Percentiles rank a stretch among this genome's conserved stretches.
Evolutionary conservation across 2,329 filamentous ascomycete genomes (phyloP).

Genomic region (Fusarium austroafricanum): DNA sequence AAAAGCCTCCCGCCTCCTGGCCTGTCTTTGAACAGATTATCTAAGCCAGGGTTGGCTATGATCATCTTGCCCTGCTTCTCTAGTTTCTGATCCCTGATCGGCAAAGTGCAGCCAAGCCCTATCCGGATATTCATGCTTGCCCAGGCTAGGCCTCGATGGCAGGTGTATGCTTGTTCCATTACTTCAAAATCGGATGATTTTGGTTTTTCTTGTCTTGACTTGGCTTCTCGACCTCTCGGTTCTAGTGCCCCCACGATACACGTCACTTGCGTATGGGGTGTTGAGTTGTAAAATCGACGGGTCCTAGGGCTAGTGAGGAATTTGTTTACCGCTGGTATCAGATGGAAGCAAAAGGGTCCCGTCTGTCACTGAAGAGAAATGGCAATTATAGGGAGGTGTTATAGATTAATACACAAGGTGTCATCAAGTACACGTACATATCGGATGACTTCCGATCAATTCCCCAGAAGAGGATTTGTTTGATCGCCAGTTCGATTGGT

Average conservation of each 20-base stretch:
- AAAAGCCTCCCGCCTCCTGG: slow-evolving; percentile 11
- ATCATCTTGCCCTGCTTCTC: slow-evolving; percentile 8
- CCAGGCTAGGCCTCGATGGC: background rate
- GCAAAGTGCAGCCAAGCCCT: slow-evolving; percentile 15
- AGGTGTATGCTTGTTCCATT: slow-evolving; percentile 1
- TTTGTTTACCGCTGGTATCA: background rate
- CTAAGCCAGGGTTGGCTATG: slow-evolving; percentile 15
- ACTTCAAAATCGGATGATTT: slow-evolving; percentile 3
- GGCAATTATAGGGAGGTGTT: background rate
- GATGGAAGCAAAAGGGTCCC: background rate
- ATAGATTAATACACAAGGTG: slow-evolving; percentile 3
- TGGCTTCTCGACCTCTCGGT: background rate
- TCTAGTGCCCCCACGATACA: slow-evolving; percentile 34
- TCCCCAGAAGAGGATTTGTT: background rate
- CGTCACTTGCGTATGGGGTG: slow-evolving; percentile 21
- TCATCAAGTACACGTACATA: background rate
- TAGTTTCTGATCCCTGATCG: slow-evolving; percentile 27
- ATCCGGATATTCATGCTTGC: background rate
- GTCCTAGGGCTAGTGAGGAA: slow-evolving; percentile 21
- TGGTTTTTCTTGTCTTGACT: slow-evolving; percentile 10
- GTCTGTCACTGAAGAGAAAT: background rate
- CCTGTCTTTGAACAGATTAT: slow-evolving; percentile 14
- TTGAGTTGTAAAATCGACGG: background rate
- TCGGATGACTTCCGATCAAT: slow-evolving; percentile 19
- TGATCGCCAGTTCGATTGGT: slow-evolving; percentile 1